Base-by-base conservation (phyloP, 371 early-diverging fungal species). In the Mortierella sp. region DNA sequence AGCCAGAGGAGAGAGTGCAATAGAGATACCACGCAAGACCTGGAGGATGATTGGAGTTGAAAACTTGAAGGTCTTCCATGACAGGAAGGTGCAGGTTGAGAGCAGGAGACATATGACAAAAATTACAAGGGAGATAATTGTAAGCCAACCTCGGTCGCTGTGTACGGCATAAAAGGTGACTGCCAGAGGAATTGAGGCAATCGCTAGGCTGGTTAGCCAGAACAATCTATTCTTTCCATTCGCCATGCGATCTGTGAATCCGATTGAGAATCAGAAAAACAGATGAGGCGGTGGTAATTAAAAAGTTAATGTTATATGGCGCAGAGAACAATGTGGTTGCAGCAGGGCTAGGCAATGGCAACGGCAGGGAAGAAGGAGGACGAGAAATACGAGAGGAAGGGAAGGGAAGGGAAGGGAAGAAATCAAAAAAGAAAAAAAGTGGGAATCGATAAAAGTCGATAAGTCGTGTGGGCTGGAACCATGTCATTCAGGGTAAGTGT, bases 171-270 rank as follows among this genome's bases (percentile, higher is more conserved):
- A 80, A 61, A 74, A 74, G 35, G 75, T 74, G 22, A 80, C 74
- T 28, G 80, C 80, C 4, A 80, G 65, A 32, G 80, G 80, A 22
- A 80, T 74, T 15, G 75, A 74, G 53, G 80, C 45, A 31, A 80
- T 70, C 67, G 80, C 80, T 29, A 80, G 66, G 31, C 75, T 74
- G 54, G 75, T 59, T 22, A 80, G 68, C 80, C 74, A 74, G 65
- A 80, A 80, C 47, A 74, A 54, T n/a, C 80, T 62, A 65, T 80
- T 80, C 71, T 74, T 80, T 65, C 80, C 80, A 64, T 80, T 65
- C 49, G 80, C 80, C 80, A 80, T 80, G 55, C 49, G 60, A 43
- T 56, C n/a, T n/a, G 5, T 28, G 12, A 32, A 15, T 32, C 10
- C 17, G 58, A 51, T 23, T 40, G 42, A 10, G 54, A 42, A 35